Evolutionary conservation across 805 yeast genomes (phyloP).

Genomic region (Wickerhamia fluorescens): DNA sequence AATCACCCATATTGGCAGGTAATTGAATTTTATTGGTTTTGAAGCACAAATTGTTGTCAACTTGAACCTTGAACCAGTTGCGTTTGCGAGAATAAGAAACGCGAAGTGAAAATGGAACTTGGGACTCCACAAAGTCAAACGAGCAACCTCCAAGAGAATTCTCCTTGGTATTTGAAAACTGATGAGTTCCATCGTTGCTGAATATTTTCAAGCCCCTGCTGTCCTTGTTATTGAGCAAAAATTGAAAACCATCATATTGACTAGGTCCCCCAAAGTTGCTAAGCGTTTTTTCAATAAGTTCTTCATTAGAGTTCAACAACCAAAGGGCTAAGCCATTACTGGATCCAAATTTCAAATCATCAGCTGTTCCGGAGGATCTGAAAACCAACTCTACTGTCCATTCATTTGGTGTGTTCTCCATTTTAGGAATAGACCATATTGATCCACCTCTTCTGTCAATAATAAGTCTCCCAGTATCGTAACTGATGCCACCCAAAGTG

Average conservation of each 20-base stretch:
- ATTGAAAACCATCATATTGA: constrained; percentile 55
- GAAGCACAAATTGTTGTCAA: constrained; percentile 66
- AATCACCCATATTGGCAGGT: constrained; percentile 26
- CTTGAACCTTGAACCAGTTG: constrained; percentile 53
- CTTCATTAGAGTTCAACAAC: constrained; percentile 32
- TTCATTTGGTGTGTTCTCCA: constrained; percentile 21
- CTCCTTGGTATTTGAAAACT: constrained; percentile 19
- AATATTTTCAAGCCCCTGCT: constrained; percentile 52
- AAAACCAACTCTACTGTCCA: constrained; percentile 59
- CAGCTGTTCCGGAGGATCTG: constrained; percentile 46
- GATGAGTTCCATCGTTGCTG: constrained; percentile 50
- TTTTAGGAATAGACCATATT: constrained; percentile 32
- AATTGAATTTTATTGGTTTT: constrained; percentile 51
- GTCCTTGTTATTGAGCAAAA: constrained; percentile 45
- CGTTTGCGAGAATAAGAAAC: constrained; percentile 45
- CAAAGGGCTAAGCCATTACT: constrained; percentile 56
- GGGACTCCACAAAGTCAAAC: constrained; percentile 57
- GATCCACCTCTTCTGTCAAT: constrained; percentile 33
- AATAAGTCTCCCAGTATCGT: constrained; percentile 48
- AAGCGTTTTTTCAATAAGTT: constrained; percentile 8
- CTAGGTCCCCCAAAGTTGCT: constrained; percentile 49
- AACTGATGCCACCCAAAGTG: constrained; percentile 18
- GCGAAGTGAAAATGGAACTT: constrained; percentile 65
- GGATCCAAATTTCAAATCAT: constrained; percentile 19
- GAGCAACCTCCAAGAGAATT: constrained; percentile 49